These are phyloP conservation scores for Aspergillus novofumigatus DNA, from an alignment of 2,329 filamentous ascomycete species.

Conservation along the genomic window DNA sequence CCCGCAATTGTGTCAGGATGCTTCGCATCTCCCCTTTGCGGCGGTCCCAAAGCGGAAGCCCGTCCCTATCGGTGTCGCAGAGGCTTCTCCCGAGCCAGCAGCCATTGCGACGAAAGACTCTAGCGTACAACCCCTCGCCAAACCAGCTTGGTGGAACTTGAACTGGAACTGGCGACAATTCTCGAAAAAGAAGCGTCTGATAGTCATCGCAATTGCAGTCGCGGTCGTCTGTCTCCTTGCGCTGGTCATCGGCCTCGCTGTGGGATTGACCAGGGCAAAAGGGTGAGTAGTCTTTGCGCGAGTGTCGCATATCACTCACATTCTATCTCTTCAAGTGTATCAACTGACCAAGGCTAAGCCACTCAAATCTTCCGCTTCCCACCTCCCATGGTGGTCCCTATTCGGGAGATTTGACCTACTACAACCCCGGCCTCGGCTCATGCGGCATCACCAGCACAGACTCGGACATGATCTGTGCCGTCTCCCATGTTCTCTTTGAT, in stretches of 20 bases:
- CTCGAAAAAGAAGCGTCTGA: slow-evolving; percentile 14
- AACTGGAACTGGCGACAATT: slow-evolving; percentile 4
- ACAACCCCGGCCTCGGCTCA: slow-evolving; percentile 61
- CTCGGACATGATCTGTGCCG: slow-evolving; percentile 59
- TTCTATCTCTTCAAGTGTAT: background rate
- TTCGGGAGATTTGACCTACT: slow-evolving; percentile 67
- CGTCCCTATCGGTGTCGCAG: background rate
- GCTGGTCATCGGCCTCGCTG: slow-evolving; percentile 22
- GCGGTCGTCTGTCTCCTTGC: slow-evolving; percentile 13
- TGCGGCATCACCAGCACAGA: slow-evolving; percentile 59
- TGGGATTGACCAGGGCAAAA: slow-evolving; percentile 20
- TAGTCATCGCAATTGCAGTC: slow-evolving; percentile 11
- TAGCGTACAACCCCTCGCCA: background rate
- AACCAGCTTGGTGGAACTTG: slow-evolving; percentile 3
- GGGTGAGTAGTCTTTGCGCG: slow-evolving; percentile 7
- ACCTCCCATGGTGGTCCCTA: slow-evolving; percentile 46
- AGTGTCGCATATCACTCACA: background rate
- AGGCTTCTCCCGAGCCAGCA: background rate
- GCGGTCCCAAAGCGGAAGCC: slow-evolving; percentile 2
- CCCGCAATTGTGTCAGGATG: background rate
- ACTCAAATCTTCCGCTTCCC: slow-evolving; percentile 23
- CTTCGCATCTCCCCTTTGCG: background rate
- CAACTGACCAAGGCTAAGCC: background rate
- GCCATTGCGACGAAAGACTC: background rate
- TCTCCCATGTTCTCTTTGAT: slow-evolving; percentile 66